These are phyloP conservation scores for Antitrichia curtipendula DNA, from an alignment of 225 moss, liverwort and hornwort genomes.

Conservation along the genomic window DNA sequence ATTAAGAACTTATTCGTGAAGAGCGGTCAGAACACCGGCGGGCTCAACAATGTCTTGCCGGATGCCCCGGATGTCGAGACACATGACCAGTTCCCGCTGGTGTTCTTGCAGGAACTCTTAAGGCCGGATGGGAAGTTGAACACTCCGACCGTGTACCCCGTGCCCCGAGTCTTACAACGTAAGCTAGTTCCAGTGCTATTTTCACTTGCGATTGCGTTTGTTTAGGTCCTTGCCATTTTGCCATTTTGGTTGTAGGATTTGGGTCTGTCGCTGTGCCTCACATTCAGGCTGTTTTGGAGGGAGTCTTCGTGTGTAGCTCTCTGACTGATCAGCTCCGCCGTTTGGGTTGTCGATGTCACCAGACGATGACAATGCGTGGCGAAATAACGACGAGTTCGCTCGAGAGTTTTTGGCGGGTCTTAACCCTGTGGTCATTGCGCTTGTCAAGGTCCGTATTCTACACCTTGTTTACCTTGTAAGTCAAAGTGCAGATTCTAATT, in stretches of 20 bases:
- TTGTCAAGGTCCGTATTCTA: neutral
- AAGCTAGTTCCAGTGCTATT: neutral
- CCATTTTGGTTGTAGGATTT: neutral
- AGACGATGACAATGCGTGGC: neutral
- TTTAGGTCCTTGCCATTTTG: neutral
- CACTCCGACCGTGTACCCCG: neutral
- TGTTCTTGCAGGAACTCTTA: neutral
- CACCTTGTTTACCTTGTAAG: neutral
- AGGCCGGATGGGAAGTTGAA: neutral
- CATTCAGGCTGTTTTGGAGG: neutral
- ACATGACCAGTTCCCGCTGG: neutral
- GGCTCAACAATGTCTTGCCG: neutral
- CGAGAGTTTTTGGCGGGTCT: neutral
- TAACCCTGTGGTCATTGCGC: neutral
- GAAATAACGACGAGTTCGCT: neutral
- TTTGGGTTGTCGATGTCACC: neutral
- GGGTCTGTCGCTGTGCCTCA: neutral
- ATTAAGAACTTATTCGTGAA: neutral
- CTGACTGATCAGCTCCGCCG: neutral
- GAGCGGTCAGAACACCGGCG: neutral
- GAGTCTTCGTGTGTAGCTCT: neutral
- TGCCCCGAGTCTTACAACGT: neutral
- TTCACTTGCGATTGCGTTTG: neutral
- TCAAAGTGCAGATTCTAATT: neutral
- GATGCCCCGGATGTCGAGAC: neutral